A percentile compares a stretch with the other conserved stretches of the same genome.
Conservation (phyloP, 768 basidiomycete species). For the Amanita polypyramis region DNA sequence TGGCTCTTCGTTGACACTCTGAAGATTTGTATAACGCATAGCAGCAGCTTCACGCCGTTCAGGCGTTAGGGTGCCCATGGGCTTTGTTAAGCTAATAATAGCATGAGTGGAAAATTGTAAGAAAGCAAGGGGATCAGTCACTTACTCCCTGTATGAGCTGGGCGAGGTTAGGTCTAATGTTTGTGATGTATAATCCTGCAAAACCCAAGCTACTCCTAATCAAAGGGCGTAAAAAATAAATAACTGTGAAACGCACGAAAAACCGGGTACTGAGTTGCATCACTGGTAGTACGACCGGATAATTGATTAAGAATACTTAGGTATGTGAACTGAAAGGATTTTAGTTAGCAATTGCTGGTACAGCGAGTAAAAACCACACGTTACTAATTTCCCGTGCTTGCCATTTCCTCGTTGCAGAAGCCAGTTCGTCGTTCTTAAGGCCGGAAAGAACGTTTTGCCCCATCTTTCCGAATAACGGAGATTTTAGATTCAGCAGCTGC, state of each 20-base stretch:
- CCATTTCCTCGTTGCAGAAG: slow-evolving; percentile 74
- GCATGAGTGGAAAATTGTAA: not conserved
- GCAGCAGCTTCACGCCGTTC: slow-evolving; percentile 67
- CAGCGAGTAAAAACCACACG: slow-evolving; percentile 29
- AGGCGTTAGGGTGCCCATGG: slow-evolving; percentile 84
- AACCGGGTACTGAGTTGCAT: slow-evolving; percentile 91
- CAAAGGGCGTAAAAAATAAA: not conserved
- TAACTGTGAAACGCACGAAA: slow-evolving; percentile 47
- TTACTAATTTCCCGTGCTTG: slow-evolving; percentile 88
- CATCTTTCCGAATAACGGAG: slow-evolving; percentile 44
- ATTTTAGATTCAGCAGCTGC: slow-evolving; percentile 38
- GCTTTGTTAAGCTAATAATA: slow-evolving; percentile 54
- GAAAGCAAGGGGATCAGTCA: slow-evolving; percentile 3
- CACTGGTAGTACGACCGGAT: slow-evolving; percentile 87
- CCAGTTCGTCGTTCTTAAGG: slow-evolving; percentile 49
- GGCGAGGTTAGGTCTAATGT: slow-evolving; percentile 53
- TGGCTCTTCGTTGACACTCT: slow-evolving; percentile 76
- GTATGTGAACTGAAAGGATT: slow-evolving; percentile 63
- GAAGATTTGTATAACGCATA: slow-evolving; percentile 61
- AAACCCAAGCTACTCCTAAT: slow-evolving; percentile 63
- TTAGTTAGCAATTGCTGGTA: not conserved
- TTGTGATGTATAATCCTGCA: slow-evolving; percentile 74
- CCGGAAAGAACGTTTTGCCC: slow-evolving; percentile 40
- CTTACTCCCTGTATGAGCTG: slow-evolving; percentile 65
- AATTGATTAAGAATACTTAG: slow-evolving; percentile 84